Evolutionary conservation across 2,329 filamentous ascomycete genomes (phyloP).

Genomic region (Diaporthe ilicicola): DNA sequence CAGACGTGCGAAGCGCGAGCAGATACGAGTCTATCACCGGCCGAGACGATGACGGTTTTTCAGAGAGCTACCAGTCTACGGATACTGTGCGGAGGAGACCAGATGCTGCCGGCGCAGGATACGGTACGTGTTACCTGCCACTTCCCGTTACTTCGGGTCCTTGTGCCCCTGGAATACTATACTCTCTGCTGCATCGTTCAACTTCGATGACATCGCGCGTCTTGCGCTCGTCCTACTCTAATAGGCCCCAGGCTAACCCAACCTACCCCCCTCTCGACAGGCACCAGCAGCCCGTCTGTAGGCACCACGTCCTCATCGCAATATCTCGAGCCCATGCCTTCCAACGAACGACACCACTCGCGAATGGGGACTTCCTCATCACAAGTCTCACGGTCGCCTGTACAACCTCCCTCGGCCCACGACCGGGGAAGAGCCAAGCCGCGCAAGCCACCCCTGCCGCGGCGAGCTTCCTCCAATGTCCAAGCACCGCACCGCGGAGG

Average conservation of each 20-base stretch:
- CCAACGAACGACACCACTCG: slow-evolving; percentile 49
- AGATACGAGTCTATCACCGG: slow-evolving; percentile 45
- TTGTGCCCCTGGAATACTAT: slow-evolving; percentile 15
- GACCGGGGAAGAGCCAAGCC: slow-evolving; percentile 63
- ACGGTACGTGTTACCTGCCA: slow-evolving; percentile 56
- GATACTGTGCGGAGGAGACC: slow-evolving; percentile 68
- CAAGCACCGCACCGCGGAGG: slow-evolving; percentile 81
- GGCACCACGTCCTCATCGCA: slow-evolving; percentile 33
- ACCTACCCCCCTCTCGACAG: slow-evolving; percentile 36
- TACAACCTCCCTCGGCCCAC: slow-evolving; percentile 51
- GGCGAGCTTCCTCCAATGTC: slow-evolving; percentile 76
- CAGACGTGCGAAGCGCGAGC: slow-evolving; percentile 56
- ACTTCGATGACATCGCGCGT: background rate
- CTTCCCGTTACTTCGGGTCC: slow-evolving; percentile 15
- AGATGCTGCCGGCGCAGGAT: slow-evolving; percentile 52
- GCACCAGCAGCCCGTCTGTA: slow-evolving; percentile 46
- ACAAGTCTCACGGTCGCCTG: slow-evolving; percentile 51
- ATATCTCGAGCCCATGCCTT: slow-evolving; percentile 31
- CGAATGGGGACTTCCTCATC: slow-evolving; percentile 49
- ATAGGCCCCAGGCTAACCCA: slow-evolving; percentile 37
- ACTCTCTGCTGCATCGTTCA: slow-evolving; percentile 5
- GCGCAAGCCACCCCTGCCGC: slow-evolving; percentile 77
- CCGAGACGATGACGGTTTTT: slow-evolving; percentile 52
- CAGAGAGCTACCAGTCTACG: slow-evolving; percentile 66
- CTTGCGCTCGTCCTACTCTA: slow-evolving; percentile 13